phyloP scores from a whole-genome alignment of 768 basidiomycete genomes.

The Asterophora parasitica region DNA sequence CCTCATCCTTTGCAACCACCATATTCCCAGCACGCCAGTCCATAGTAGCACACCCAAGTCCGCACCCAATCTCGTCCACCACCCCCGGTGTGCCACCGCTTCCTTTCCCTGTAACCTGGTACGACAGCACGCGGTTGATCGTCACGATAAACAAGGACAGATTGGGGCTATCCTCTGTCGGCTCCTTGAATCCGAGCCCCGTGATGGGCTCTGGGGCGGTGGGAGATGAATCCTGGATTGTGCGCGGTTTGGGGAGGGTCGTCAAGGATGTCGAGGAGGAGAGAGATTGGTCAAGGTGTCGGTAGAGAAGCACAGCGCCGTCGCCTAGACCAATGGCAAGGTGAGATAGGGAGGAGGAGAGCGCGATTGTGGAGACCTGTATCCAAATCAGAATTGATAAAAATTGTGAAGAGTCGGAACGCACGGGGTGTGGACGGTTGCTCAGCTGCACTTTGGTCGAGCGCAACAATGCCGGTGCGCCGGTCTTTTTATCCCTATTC shows the following conservation, averaged over 20 bases:
- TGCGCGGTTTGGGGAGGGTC: constrained; percentile 78
- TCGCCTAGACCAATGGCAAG: constrained; percentile 93
- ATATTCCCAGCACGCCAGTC: constrained; percentile 70
- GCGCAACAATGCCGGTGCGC: constrained; percentile 59
- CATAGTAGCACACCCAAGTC: constrained; percentile 79
- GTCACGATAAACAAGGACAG: constrained; percentile 84
- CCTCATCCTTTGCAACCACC: constrained; percentile 86
- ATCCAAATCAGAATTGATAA: constrained; percentile 7
- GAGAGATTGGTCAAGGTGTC: constrained; percentile 88
- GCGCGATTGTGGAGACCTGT: constrained; percentile 74
- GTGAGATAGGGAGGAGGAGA: constrained; percentile 74
- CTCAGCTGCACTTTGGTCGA: constrained; percentile 73
- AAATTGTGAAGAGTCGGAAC: constrained; percentile 9
- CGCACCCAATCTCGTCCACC: constrained; percentile 85
- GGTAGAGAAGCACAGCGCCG: constrained; percentile 87
- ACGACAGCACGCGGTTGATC: constrained; percentile 71
- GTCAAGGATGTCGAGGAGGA: constrained; percentile 65
- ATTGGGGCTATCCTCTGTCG: constrained; percentile 38
- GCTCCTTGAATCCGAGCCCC: constrained; percentile 82
- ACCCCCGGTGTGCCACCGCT: constrained; percentile 61
- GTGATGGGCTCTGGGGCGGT: constrained; percentile 79
- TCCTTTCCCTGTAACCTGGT: constrained; percentile 68
- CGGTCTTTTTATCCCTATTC: constrained; percentile 60
- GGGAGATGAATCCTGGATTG: constrained; percentile 66
- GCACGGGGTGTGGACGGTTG: constrained; percentile 75